These are phyloP conservation scores for Tolypocladium ovalisporum DNA, from an alignment of 2,329 filamentous ascomycete species.

Conservation along the genomic window DNA sequence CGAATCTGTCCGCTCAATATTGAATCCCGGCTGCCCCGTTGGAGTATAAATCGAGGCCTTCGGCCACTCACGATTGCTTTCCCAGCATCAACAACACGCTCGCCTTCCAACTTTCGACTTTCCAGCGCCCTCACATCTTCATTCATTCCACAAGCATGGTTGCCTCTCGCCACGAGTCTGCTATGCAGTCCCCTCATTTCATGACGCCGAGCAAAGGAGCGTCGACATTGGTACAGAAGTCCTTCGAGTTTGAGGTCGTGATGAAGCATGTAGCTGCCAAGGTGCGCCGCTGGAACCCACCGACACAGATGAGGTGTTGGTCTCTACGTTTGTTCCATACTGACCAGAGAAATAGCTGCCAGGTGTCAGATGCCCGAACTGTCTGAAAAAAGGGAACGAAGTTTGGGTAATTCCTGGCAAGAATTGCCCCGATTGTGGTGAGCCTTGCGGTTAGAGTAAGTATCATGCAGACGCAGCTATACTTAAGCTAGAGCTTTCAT, in stretches of 20 bases:
- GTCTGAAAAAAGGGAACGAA: constrained; percentile 35
- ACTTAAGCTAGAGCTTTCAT: background rate
- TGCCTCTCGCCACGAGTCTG: background rate
- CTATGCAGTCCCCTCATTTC: background rate
- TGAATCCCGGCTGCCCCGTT: background rate
- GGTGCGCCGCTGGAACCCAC: background rate
- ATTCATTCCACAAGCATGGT: background rate
- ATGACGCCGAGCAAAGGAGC: background rate
- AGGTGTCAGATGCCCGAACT: constrained; percentile 41
- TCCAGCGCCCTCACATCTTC: background rate
- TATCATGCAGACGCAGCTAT: background rate
- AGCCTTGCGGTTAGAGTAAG: constrained; percentile 21
- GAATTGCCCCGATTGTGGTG: constrained; percentile 39
- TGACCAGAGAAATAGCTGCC: constrained; percentile 24
- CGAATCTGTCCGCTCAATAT: background rate
- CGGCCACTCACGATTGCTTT: background rate
- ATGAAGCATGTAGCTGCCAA: background rate
- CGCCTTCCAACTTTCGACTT: background rate
- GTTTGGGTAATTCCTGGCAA: constrained; percentile 46
- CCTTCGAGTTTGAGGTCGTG: background rate
- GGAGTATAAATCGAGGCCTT: background rate
- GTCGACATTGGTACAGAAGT: background rate
- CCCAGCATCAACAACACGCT: background rate
- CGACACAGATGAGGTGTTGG: background rate
- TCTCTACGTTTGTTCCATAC: background rate